These are phyloP conservation scores for Pseudocercospora macadamiae DNA, from an alignment of 2,329 filamentous ascomycete genomes.

Conservation along the genomic window DNA sequence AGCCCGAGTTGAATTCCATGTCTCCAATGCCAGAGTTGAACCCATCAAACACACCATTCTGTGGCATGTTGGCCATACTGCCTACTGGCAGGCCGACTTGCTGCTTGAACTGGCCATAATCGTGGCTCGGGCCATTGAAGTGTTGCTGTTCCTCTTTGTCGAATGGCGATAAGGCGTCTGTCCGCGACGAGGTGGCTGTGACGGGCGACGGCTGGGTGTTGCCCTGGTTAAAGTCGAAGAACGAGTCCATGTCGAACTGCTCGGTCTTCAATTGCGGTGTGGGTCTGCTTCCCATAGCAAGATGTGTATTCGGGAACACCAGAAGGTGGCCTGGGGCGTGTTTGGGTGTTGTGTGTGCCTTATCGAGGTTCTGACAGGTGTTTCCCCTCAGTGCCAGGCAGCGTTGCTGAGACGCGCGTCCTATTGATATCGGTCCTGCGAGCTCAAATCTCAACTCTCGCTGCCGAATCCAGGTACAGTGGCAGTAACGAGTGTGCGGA, in stretches of 20 bases:
- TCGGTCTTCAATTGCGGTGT: slow-evolving; percentile 39
- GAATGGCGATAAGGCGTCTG: slow-evolving; percentile 36
- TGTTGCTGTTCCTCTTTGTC: slow-evolving; percentile 42
- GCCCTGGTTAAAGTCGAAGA: slow-evolving; percentile 44
- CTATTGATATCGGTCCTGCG: background rate
- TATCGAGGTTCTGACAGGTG: slow-evolving; percentile 3
- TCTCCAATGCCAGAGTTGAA: slow-evolving; percentile 66
- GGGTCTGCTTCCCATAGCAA: slow-evolving; percentile 30
- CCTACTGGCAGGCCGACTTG: slow-evolving; percentile 90
- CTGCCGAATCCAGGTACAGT: background rate
- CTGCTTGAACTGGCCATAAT: slow-evolving; percentile 93
- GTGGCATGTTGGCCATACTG: slow-evolving; percentile 76
- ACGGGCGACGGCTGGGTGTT: slow-evolving; percentile 35
- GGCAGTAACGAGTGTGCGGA: background rate
- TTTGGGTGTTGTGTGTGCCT: slow-evolving; percentile 3
- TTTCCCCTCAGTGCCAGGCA: slow-evolving; percentile 2
- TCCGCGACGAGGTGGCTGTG: slow-evolving; percentile 32
- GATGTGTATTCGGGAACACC: slow-evolving; percentile 2
- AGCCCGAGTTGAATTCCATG: slow-evolving; percentile 60
- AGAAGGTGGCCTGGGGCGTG: slow-evolving; percentile 11
- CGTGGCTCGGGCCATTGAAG: slow-evolving; percentile 72
- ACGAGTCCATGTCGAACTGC: slow-evolving; percentile 43
- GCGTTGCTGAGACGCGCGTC: background rate
- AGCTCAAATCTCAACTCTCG: background rate
- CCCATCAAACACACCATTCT: slow-evolving; percentile 57